Evolutionary conservation across 2,329 filamentous ascomycete genomes (phyloP), one percentile per base, ranked within the genome.

Genomic region (Aspergillus amoenus): DNA sequence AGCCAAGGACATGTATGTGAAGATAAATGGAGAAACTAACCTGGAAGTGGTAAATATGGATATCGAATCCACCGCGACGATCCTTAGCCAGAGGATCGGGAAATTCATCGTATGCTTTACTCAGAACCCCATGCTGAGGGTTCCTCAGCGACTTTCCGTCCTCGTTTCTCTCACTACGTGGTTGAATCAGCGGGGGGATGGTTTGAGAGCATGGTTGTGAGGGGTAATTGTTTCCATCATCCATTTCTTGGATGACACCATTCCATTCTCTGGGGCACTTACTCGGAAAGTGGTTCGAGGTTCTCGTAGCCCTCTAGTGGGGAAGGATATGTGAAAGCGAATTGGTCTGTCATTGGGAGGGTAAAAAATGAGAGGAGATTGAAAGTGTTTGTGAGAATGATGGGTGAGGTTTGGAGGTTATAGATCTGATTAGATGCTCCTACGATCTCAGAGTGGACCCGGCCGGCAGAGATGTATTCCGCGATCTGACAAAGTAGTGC

Each of bases 41-140:
- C 63, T 87, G 84, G 61, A 87, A 84, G 73, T 91, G 90, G 76
- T 96, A 96, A 66, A 96, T 87, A 73, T 96, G 92, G 15, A 95
- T 76, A 70, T 96, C 92, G 63, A 96, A 96, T 11, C 87, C 92
- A 39, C 89, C 90, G 5, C 85, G 81, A 2, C 69, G 72, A 3
- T 82, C 85, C 57, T 88, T 89, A 44, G 85, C 79, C 32, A 95
- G 78, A 0, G 91, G 89, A 3, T 83, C 79, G 0, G 82, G 74
- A 65, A 96, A 96, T 37, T 78, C 74, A 15, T 84, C 80, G 68
- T 96, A 96, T 13, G 89, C 84, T 52, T 81, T 76, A 70, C 89
- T 93, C 49, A 83, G 77, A 4, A 80, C 73, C 1, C 81, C 82
- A 0, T 84, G 78, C 32, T 83, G 79, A 0, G 84, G 84, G 66